A percentile compares a stretch with the other conserved stretches of the same genome.
Conservation (phyloP, 1,139 yeast genomes). For the Yamadazyma atlantica region DNA sequence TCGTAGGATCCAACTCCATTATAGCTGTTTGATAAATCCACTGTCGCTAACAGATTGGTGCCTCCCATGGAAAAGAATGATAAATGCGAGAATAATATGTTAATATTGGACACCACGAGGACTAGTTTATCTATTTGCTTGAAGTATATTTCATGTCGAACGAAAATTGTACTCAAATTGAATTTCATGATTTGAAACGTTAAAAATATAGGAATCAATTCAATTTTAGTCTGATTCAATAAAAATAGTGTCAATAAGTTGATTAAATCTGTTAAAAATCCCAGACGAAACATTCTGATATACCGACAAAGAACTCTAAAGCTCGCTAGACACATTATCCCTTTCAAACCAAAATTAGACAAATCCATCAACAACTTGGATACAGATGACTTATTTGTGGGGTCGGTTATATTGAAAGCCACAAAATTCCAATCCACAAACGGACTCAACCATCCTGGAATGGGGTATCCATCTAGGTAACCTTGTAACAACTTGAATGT, state of each 20-base stretch:
- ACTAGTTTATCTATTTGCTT: conserved; percentile 24
- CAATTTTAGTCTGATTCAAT: conserved; percentile 66
- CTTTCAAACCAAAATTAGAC: conserved; percentile 26
- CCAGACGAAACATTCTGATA: conserved; percentile 21
- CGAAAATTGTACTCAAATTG: conserved; percentile 17
- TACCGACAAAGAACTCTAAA: conserved; percentile 27
- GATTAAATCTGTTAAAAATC: conserved; percentile 41
- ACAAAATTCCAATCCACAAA: conserved; percentile 33
- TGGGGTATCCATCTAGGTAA: conserved; percentile 49
- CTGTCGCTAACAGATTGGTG: conserved; percentile 88
- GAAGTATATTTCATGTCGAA: conserved; percentile 15
- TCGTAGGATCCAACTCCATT: conserved; percentile 78
- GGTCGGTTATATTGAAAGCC: conserved; percentile 22
- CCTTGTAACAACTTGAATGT: conserved; percentile 62
- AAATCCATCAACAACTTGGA: conserved; percentile 28
- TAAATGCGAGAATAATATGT: conserved; percentile 59
- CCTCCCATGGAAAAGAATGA: conserved; percentile 87
- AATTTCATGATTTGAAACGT: conserved; percentile 44
- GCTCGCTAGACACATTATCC: conserved; percentile 18
- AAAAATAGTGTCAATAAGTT: conserved; percentile 53
- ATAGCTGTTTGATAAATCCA: conserved; percentile 88
- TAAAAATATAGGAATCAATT: conserved; percentile 69
- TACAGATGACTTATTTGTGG: conserved; percentile 23
- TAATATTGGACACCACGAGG: conserved; percentile 21
- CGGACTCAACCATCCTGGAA: conserved; percentile 39